Evolutionary conservation across 2,329 filamentous ascomycete species (phyloP).

Genomic region (Aspergillus awamori): DNA sequence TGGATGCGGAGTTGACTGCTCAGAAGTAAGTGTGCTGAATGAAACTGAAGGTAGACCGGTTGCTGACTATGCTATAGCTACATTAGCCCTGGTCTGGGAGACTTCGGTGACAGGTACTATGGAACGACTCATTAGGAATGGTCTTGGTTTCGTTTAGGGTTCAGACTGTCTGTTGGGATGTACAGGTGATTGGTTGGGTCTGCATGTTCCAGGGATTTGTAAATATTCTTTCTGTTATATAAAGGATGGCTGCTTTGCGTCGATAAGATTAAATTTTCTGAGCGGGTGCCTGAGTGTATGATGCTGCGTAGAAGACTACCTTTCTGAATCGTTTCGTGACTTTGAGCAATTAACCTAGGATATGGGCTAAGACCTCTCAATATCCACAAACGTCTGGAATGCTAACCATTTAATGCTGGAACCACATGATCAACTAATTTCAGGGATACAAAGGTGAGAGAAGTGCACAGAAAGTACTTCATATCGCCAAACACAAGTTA

Average conservation of each 20-base stretch:
- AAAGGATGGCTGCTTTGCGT: neutral
- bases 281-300: neutral
- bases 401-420: too few relatives aligned
- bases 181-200: too few relatives aligned
- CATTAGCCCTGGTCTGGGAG: slow-evolving; percentile 41
- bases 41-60: neutral
- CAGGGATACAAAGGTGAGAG: too few relatives aligned
- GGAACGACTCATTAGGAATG: slow-evolving; percentile 13
- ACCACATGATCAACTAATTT: too few relatives aligned
- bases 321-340: too few relatives aligned
- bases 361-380: too few relatives aligned
- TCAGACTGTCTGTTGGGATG: neutral
- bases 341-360: too few relatives aligned
- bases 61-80: slow-evolving; percentile 26
- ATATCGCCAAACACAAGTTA: too few relatives aligned
- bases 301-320: neutral
- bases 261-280: too few relatives aligned
- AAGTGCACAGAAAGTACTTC: too few relatives aligned
- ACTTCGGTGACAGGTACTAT: slow-evolving; percentile 43
- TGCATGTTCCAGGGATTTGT: neutral
- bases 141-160: neutral
- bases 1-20: slow-evolving; percentile 20
- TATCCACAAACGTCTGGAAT: too few relatives aligned
- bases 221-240: neutral
- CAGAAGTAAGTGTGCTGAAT: slow-evolving; percentile 17